Conservation (phyloP, 805 yeast genomes). For the Deakozyma indianensis region DNA sequence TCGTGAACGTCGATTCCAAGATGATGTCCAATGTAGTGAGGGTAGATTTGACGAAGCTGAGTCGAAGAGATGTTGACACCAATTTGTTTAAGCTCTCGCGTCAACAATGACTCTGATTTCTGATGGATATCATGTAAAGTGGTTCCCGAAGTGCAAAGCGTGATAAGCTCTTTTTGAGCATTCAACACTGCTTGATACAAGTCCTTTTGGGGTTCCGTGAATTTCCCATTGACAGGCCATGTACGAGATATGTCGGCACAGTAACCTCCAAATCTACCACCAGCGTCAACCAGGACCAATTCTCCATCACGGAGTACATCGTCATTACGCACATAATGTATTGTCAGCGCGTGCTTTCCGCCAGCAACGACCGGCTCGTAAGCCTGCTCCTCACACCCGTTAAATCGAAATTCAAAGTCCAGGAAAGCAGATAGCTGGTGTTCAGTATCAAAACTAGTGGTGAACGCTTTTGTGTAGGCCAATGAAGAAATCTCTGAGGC, state of each 20-base stretch:
- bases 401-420: constrained; percentile 67
- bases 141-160: constrained; percentile 40
- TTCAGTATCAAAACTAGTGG: constrained; percentile 46
- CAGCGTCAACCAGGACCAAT: constrained; percentile 86
- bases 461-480: constrained; percentile 74
- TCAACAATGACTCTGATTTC: constrained; percentile 43
- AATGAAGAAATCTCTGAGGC: constrained; percentile 75
- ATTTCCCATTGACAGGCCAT: constrained; percentile 78
- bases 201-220: constrained; percentile 68
- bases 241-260: constrained; percentile 92
- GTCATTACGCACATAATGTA: constrained; percentile 89
- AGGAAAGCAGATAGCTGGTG: constrained; percentile 64
- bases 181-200: constrained; percentile 77
- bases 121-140: constrained; percentile 68
- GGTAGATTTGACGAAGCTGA: constrained; percentile 41
- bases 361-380: constrained; percentile 95
- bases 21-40: constrained; percentile 93
- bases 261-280: constrained; percentile 87
- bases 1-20: constrained; percentile 70
- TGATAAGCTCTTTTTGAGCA: constrained; percentile 69
- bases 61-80: constrained; percentile 38
- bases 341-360: constrained; percentile 77
- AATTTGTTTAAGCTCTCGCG: constrained; percentile 50
- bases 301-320: constrained; percentile 65
- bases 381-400: constrained; percentile 84